These are phyloP conservation scores for Exophiala mesophila DNA, from an alignment of 2,329 filamentous ascomycete genomes.

Conservation along the genomic window DNA sequence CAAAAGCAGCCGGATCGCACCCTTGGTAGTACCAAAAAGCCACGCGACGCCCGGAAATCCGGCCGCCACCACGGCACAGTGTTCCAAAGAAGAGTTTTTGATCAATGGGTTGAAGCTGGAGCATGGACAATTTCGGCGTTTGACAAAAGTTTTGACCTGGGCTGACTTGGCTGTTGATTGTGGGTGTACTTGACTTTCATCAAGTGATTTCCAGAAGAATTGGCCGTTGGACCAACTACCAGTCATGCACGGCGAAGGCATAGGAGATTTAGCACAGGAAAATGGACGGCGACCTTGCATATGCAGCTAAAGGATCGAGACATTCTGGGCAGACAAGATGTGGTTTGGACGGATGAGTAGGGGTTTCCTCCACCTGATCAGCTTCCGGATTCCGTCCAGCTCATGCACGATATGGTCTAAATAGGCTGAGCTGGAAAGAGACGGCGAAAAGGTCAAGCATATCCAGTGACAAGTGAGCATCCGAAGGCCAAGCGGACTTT, in stretches of 20 bases:
- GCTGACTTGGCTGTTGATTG: slow-evolving; percentile 20
- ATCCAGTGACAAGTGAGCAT: slow-evolving; percentile 6
- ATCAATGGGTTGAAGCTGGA: too few species aligned
- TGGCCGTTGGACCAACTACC: slow-evolving; percentile 9
- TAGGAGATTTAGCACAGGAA: slow-evolving; percentile 1
- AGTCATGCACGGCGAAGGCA: slow-evolving; percentile 13
- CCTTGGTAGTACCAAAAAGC: too few species aligned
- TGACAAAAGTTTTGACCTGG: slow-evolving; percentile 17
- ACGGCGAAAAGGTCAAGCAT: slow-evolving; percentile 8
- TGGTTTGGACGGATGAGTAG: too few species aligned
- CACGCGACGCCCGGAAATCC: slow-evolving; percentile 5
- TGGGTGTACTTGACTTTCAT: slow-evolving; percentile 7
- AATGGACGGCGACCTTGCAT: slow-evolving; percentile 21
- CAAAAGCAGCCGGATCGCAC: too few species aligned
- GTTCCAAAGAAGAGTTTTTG: slow-evolving; percentile 4
- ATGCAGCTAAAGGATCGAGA: slow-evolving; percentile 16
- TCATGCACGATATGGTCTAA: too few species aligned
- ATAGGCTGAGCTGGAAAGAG: slow-evolving; percentile 20
- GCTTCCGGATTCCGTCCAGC: too few species aligned
- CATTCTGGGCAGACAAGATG: neutral
- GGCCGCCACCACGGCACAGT: slow-evolving; percentile 5
- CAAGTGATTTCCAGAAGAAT: slow-evolving; percentile 20
- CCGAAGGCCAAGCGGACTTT: neutral
- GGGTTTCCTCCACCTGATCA: too few species aligned
- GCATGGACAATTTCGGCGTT: slow-evolving; percentile 10